Percentiles rank a stretch among this genome's conserved stretches.
Evolutionary conservation across 2,329 filamentous ascomycete species (phyloP).

Genomic region (Sordariomycetes sp.): DNA sequence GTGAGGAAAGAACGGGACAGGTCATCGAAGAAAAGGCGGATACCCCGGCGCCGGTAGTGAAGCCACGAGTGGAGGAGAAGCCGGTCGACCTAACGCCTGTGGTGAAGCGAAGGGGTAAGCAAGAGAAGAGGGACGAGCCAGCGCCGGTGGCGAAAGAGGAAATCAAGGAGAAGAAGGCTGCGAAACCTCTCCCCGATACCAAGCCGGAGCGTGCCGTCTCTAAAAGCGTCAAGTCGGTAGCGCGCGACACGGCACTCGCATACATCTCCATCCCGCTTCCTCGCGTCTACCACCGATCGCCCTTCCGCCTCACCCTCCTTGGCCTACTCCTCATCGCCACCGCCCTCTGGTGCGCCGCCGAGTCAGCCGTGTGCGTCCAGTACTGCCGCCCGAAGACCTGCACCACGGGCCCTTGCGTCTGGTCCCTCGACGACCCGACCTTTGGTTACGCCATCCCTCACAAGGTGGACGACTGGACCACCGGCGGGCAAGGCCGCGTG

Average conservation of each 20-base stretch:
- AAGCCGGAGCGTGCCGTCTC: neutral
- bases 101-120: neutral
- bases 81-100: neutral
- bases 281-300: constrained; percentile 32
- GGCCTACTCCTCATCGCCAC: constrained; percentile 33
- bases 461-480: constrained; percentile 52
- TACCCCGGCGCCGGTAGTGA: neutral
- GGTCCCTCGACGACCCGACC: constrained; percentile 46
- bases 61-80: neutral
- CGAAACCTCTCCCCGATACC: neutral
- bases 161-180: neutral
- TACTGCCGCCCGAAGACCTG: constrained; percentile 47
- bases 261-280: constrained; percentile 34
- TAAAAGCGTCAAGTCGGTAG: neutral
- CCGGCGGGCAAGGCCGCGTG: constrained; percentile 36
- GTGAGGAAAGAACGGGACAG: neutral
- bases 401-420: constrained; percentile 34
- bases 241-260: constrained; percentile 12
- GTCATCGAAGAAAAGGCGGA: neutral
- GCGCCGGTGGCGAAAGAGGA: neutral
- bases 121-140: neutral
- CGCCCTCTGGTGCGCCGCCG: constrained; percentile 42
- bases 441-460: constrained; percentile 51
- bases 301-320: constrained; percentile 35
- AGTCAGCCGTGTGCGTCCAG: constrained; percentile 38